Evolutionary conservation across 2,329 filamentous ascomycete species (phyloP).

Genomic region (Aureobasidium sp.): DNA sequence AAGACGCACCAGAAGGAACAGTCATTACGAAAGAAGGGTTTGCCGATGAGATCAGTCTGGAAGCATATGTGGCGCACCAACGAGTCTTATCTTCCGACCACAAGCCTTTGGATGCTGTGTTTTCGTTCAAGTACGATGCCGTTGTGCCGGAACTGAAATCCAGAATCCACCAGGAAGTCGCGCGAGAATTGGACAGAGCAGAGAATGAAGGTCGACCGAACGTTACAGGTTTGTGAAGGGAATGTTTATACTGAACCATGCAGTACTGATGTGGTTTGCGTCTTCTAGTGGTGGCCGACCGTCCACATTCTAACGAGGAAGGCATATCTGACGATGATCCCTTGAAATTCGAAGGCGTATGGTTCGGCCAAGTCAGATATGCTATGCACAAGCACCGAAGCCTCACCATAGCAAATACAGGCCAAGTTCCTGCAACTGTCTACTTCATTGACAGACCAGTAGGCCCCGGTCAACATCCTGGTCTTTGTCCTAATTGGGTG

Average conservation of each 20-base stretch:
- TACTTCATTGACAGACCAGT: slow-evolving; percentile 68
- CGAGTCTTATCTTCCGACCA: slow-evolving; percentile 88
- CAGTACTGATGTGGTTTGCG: neutral
- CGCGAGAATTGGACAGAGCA: slow-evolving; percentile 75
- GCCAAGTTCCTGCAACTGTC: slow-evolving; percentile 71
- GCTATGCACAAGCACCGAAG: slow-evolving; percentile 57
- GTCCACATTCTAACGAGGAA: slow-evolving; percentile 31
- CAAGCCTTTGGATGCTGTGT: slow-evolving; percentile 80
- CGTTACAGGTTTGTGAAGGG: slow-evolving; percentile 27
- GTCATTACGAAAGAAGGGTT: slow-evolving; percentile 54
- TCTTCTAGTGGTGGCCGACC: slow-evolving; percentile 68
- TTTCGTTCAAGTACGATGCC: slow-evolving; percentile 77
- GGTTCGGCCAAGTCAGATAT: slow-evolving; percentile 71
- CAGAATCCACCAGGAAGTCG: slow-evolving; percentile 77
- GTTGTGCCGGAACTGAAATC: slow-evolving; percentile 80
- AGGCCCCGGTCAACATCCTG: slow-evolving; percentile 36
- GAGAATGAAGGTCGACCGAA: slow-evolving; percentile 85
- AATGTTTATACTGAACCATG: neutral
- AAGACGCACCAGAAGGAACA: slow-evolving; percentile 40
- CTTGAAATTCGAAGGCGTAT: slow-evolving; percentile 50
- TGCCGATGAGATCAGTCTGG: slow-evolving; percentile 47
- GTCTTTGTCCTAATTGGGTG: slow-evolving; percentile 59
- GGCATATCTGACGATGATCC: slow-evolving; percentile 35
- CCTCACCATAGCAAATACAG: slow-evolving; percentile 87
- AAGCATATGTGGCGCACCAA: slow-evolving; percentile 81